Percentiles rank a stretch among this genome's conserved stretches.
phyloP scores from a whole-genome alignment of 2,329 filamentous ascomycete species.

The Xylaria arbuscula region DNA sequence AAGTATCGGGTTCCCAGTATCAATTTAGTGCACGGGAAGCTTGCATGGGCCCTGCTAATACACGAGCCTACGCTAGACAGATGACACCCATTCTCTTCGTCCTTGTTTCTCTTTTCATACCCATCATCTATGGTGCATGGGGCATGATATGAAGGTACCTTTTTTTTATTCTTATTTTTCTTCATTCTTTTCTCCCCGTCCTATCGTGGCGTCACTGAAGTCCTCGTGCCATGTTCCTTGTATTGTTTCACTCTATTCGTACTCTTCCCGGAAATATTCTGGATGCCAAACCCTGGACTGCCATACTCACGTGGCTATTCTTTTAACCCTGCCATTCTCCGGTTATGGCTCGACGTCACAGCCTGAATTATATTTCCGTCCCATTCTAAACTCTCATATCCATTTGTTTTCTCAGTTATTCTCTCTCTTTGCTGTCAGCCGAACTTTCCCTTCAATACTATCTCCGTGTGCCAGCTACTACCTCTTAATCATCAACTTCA shows the following conservation, averaged over 20 bases:
- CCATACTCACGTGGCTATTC: conserved; percentile 1
- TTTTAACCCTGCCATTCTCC: conserved; percentile 17
- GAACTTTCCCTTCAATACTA: conserved; percentile 1
- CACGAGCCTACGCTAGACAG: conserved; percentile 15
- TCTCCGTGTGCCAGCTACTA: background rate
- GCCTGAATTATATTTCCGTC: conserved; percentile 6
- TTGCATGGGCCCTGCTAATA: conserved; percentile 31
- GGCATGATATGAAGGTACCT: conserved; percentile 15
- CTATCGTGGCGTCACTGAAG: conserved; percentile 20
- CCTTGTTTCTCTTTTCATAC: conserved; percentile 15
- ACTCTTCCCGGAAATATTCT: conserved; percentile 14
- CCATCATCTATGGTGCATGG: conserved; percentile 9
- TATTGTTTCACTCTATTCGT: conserved; percentile 11
- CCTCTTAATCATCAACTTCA: background rate
- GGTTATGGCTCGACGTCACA: conserved; percentile 12
- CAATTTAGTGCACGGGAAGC: conserved; percentile 31
- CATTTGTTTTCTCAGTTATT: background rate
- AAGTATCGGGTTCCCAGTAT: conserved; percentile 19
- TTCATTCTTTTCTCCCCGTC: conserved; percentile 6
- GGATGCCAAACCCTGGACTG: background rate
- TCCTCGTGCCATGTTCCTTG: conserved; percentile 21
- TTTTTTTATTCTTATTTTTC: background rate
- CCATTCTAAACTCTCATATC: conserved; percentile 1
- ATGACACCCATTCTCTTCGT: conserved; percentile 10
- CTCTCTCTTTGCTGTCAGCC: background rate